phyloP scores from a whole-genome alignment of 2,329 filamentous ascomycete genomes.

The Fusarium austroafricanum region DNA sequence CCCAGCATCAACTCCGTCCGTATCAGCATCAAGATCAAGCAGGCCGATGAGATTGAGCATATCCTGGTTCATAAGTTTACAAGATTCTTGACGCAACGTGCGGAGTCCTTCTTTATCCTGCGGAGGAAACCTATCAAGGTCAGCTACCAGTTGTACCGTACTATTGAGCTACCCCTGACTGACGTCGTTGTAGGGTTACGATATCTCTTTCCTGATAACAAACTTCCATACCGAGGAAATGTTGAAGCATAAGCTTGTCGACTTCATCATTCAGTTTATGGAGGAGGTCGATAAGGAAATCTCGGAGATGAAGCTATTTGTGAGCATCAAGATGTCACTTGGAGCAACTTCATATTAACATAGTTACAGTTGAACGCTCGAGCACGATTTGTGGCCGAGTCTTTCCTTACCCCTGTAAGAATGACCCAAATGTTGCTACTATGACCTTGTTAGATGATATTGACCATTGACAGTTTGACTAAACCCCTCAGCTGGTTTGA shows the following conservation, averaged over 20 bases:
- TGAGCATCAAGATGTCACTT: slow-evolving; percentile 61
- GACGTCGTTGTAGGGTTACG: slow-evolving; percentile 77
- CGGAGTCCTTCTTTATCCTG: slow-evolving; percentile 96
- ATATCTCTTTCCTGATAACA: slow-evolving; percentile 98
- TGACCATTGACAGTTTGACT: slow-evolving; percentile 51
- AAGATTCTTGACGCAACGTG: slow-evolving; percentile 82
- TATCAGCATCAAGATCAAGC: slow-evolving; percentile 98
- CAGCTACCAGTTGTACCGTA: slow-evolving; percentile 42
- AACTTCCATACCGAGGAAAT: slow-evolving; percentile 99
- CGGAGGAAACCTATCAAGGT: slow-evolving; percentile 96
- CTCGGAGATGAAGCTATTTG: slow-evolving; percentile 99
- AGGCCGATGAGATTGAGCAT: slow-evolving; percentile 98
- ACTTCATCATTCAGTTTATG: slow-evolving; percentile 99
- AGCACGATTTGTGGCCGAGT: slow-evolving; percentile 97
- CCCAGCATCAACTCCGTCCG: slow-evolving; percentile 97
- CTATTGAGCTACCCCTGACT: slow-evolving; percentile 27
- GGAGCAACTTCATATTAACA: slow-evolving; percentile 27
- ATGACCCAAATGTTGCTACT: background rate
- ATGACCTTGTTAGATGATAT: background rate
- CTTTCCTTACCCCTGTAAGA: slow-evolving; percentile 91
- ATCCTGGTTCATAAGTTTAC: slow-evolving; percentile 99
- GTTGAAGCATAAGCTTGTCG: slow-evolving; percentile 98
- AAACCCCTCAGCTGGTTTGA: slow-evolving; percentile 41
- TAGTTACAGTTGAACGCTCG: slow-evolving; percentile 84
- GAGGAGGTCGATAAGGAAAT: slow-evolving; percentile 99